phyloP scores from a whole-genome alignment of 257 asterid species.

The Lycium barbarum region DNA sequence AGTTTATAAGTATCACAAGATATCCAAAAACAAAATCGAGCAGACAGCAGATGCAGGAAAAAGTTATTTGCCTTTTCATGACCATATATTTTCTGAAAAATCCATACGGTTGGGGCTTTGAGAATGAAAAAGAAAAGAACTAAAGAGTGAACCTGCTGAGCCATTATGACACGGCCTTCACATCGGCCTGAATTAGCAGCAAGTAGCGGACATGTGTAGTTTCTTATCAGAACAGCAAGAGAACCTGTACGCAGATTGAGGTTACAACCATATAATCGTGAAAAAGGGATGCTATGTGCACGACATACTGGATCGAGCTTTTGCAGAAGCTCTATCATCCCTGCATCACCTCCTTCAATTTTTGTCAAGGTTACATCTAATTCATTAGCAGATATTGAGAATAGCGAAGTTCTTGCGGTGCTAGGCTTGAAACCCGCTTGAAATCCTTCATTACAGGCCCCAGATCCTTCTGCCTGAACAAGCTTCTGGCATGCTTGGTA shows the following conservation, averaged over 20 bases:
- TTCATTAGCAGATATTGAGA: slow-evolving; percentile 83
- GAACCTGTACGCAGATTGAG: slow-evolving; percentile 72
- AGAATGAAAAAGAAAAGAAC: slow-evolving; percentile 15
- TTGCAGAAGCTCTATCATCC: slow-evolving; percentile 94
- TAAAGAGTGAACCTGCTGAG: slow-evolving; percentile 83
- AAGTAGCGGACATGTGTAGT: slow-evolving; percentile 85
- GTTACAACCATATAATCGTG: slow-evolving; percentile 92
- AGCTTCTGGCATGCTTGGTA: slow-evolving; percentile 85
- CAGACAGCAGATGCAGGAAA: slow-evolving; percentile 14
- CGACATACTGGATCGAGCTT: slow-evolving; percentile 96
- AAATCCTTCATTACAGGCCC: slow-evolving; percentile 86
- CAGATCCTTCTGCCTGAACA: slow-evolving; percentile 81
- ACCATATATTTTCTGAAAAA: slow-evolving; percentile 11
- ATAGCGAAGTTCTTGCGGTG: slow-evolving; percentile 71
- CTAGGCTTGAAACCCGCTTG: slow-evolving; percentile 97
- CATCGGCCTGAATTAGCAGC: slow-evolving; percentile 89
- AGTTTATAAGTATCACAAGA: slow-evolving; percentile 9
- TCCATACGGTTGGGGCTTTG: background rate
- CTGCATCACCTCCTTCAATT: slow-evolving; percentile 99
- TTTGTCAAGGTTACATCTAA: slow-evolving; percentile 74
- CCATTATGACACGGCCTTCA: slow-evolving; percentile 90
- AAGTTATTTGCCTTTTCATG: slow-evolving; percentile 10
- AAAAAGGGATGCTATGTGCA: slow-evolving; percentile 86
- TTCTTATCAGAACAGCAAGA: slow-evolving; percentile 78
- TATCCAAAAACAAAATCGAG: slow-evolving; percentile 1